Percentiles rank a stretch among this genome's conserved stretches.
These are phyloP conservation scores for Picochlorum sp. DNA, from an alignment of 139 green algal genomes.

Conservation along the genomic window DNA sequence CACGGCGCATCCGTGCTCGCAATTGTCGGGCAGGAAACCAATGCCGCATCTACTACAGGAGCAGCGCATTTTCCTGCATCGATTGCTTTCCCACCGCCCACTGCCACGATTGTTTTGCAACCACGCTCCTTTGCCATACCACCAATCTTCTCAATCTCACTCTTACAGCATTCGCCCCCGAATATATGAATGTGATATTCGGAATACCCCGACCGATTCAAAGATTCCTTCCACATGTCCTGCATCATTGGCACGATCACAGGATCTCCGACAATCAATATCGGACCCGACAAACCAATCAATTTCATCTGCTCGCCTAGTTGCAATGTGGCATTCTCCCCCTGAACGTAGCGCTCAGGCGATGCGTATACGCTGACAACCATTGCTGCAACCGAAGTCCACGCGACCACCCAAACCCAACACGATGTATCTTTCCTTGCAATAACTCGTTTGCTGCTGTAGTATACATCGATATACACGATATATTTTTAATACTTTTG, in stretches of 20 bases:
- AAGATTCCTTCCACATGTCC: not conserved
- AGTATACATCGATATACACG: no score
- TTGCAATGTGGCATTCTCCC: not conserved
- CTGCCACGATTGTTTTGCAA: conserved; percentile 2
- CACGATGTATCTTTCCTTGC: no score
- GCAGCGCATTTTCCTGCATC: conserved; percentile 4
- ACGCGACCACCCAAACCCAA: no score
- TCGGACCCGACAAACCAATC: not conserved
- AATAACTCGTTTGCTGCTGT: no score
- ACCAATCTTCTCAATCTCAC: conserved; percentile 5
- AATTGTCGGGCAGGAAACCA: conserved; percentile 4
- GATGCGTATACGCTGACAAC: not conserved
- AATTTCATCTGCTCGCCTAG: not conserved
- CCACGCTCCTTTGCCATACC: not conserved
- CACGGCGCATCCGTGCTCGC: conserved; percentile 17
- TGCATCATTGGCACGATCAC: not conserved
- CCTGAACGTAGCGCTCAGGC: conserved; percentile 4
- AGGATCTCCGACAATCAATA: not conserved
- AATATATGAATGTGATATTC: conserved; percentile 5
- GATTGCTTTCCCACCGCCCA: conserved; percentile 7
- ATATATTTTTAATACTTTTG: no score
- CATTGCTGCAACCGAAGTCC: no score
- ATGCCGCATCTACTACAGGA: not conserved
- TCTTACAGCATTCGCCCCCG: conserved; percentile 2
- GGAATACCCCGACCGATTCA: not conserved